Evolutionary conservation across 352 stramenopile species (phyloP), one percentile per base, ranked within the genome.

Genomic region (Phytopythium litorale): DNA sequence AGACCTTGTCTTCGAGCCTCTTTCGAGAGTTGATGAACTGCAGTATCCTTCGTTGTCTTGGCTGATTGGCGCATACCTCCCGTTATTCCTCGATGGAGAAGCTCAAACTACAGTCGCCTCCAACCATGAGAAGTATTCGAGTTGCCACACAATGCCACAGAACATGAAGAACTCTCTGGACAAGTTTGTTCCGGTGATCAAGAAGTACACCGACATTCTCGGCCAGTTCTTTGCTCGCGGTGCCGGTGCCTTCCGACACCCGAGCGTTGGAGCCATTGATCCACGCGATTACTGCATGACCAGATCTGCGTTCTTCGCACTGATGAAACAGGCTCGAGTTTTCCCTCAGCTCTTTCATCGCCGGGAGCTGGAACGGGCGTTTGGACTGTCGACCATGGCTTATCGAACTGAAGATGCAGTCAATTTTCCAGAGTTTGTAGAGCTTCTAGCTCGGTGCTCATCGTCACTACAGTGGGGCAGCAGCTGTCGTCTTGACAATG

Each of bases 321-420:
- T 90, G 11, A 75, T 90, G 76, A 88, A 84, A 56, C 64, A 84
- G 33, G 70, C 72, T 21, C 62, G 66, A 16, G 70, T 85, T 16
- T 82, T 87, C 40, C 81, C 79, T 1, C 81, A 91, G 46, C 60
- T 91, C 0, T 83, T 89, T 54, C 72, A 79, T 43, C 74, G 75
- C 0, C 73, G 79, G 0, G 81, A 89, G 32, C 49, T 88, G 28
- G 76, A 88, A 56, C 58, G 63, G 18, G 74, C 77, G 9, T 72
- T 87, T n/a, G 63, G 66, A 7, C 60, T 67, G 30, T 76, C 78
- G 3, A 66, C 70, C 15, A 75, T 68, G 42, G 65, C 56, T n/a
- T 60, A 46, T 21, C 58, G 49, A 16, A 67, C 56, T 6, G 70
- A 63, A 28, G 63, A 76, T 21, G 62, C 65, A 3, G 48, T 91